Percentiles rank a stretch among this genome's conserved stretches.
phyloP scores from a whole-genome alignment of 345 rosid genomes.

The Limnanthes douglasii region DNA sequence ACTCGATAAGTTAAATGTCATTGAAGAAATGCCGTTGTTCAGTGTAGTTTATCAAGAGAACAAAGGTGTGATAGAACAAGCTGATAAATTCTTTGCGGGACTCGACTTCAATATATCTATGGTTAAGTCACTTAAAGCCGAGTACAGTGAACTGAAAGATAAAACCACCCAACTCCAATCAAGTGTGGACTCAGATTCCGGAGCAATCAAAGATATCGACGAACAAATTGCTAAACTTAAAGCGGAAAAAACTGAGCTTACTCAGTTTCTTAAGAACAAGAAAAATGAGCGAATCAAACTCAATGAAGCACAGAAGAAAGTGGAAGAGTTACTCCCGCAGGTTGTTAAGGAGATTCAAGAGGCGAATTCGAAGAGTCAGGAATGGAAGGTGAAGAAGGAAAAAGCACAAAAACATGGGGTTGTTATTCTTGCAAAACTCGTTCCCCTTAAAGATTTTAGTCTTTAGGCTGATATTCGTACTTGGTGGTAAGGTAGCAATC shows the following conservation, averaged over 20 bases:
- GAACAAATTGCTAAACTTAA: slow-evolving; percentile 39
- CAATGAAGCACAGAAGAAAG: slow-evolving; percentile 24
- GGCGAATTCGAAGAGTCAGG: slow-evolving; percentile 29
- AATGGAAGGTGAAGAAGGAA: slow-evolving; percentile 36
- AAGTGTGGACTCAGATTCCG: slow-evolving; percentile 25
- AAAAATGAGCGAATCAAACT: slow-evolving; percentile 25
- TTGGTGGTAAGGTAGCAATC: no score
- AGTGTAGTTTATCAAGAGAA: slow-evolving; percentile 41
- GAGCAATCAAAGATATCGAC: slow-evolving; percentile 34
- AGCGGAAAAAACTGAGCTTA: slow-evolving; percentile 24
- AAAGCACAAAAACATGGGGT: slow-evolving; percentile 35
- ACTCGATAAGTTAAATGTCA: slow-evolving; percentile 42
- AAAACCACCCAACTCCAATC: slow-evolving; percentile 29
- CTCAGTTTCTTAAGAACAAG: slow-evolving; percentile 14
- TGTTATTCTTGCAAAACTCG: slow-evolving; percentile 34
- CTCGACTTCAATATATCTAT: slow-evolving; percentile 41
- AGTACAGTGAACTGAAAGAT: slow-evolving; percentile 43
- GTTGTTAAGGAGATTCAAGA: slow-evolving; percentile 41
- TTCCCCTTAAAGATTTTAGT: slow-evolving; percentile 32
- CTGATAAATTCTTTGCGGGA: slow-evolving; percentile 22
- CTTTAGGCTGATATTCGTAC: no score
- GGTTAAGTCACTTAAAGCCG: slow-evolving; percentile 37
- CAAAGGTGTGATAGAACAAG: slow-evolving; percentile 23
- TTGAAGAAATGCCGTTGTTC: slow-evolving; percentile 48
- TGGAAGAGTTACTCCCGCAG: slow-evolving; percentile 31